phyloP scores from a whole-genome alignment of 805 yeast genomes.

The Lipomyces mesembrius region DNA sequence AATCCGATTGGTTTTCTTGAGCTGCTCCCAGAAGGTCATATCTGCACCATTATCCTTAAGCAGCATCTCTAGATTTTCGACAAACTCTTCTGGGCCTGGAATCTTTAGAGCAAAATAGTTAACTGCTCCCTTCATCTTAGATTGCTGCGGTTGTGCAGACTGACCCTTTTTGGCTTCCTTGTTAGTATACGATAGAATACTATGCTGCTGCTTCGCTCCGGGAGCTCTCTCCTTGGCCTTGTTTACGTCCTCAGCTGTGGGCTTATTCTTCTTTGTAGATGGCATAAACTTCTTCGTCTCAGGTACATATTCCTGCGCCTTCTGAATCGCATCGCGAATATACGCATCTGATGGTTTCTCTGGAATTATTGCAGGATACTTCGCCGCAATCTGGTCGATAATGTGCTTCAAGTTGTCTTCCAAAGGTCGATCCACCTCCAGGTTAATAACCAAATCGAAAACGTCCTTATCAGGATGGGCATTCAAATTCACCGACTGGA shows the following conservation, averaged over 20 bases:
- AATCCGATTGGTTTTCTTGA: slow-evolving; percentile 46
- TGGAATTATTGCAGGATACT: slow-evolving; percentile 54
- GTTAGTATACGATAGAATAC: slow-evolving; percentile 16
- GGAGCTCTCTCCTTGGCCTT: slow-evolving; percentile 38
- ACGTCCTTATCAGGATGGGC: slow-evolving; percentile 60
- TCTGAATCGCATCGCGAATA: slow-evolving; percentile 54
- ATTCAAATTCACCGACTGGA: slow-evolving; percentile 59
- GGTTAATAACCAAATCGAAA: slow-evolving; percentile 69
- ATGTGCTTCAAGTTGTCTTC: slow-evolving; percentile 55
- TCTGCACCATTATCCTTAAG: slow-evolving; percentile 26
- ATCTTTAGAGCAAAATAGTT: slow-evolving; percentile 26
- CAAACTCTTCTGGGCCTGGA: slow-evolving; percentile 12
- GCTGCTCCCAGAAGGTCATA: slow-evolving; percentile 31
- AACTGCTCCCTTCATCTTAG: neutral
- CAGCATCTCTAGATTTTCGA: slow-evolving; percentile 24
- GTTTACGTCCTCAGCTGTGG: slow-evolving; percentile 49
- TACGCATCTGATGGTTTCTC: slow-evolving; percentile 50
- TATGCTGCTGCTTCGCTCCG: slow-evolving; percentile 25
- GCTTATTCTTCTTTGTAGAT: neutral
- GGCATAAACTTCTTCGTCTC: slow-evolving; percentile 40
- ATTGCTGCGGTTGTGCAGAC: neutral
- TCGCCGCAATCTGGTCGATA: slow-evolving; percentile 47
- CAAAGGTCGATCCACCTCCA: slow-evolving; percentile 58
- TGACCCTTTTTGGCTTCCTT: neutral
- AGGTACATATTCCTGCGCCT: slow-evolving; percentile 63